These are phyloP conservation scores for Erodium trifolium DNA, from an alignment of 441 rosid genomes.

Conservation along the genomic window DNA sequence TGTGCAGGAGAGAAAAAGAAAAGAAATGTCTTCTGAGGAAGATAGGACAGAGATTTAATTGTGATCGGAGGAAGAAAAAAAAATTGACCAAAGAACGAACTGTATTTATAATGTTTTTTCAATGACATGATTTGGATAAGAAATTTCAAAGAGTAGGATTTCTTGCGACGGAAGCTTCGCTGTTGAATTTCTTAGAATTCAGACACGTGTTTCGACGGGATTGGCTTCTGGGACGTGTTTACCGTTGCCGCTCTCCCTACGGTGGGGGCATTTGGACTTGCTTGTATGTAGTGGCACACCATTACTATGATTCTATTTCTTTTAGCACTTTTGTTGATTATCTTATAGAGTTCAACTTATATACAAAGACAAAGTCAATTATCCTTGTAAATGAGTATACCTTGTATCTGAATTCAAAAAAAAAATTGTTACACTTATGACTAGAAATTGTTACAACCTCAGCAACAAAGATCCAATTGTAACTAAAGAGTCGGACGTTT, in stretches of 20 bases:
- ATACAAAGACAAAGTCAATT: neutral
- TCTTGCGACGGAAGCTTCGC: conserved; percentile 35
- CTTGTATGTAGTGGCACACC: neutral
- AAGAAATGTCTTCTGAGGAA: neutral
- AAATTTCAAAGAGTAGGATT: conserved; percentile 16
- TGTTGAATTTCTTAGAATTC: conserved; percentile 5
- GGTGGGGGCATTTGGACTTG: too few species aligned
- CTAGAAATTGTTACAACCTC: too few species aligned
- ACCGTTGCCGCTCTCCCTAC: neutral
- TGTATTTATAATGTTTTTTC: conserved; percentile 6
- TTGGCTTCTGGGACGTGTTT: conserved; percentile 11
- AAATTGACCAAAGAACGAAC: neutral
- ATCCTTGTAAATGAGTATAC: neutral
- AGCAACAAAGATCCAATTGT: too few species aligned
- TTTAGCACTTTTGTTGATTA: neutral
- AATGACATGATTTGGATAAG: neutral
- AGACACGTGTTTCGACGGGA: conserved; percentile 18
- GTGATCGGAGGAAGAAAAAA: conserved; percentile 14
- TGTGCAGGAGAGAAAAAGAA: conserved; percentile 16
- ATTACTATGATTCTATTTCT: neutral
- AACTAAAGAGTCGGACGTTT: too few species aligned
- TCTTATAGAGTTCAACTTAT: neutral
- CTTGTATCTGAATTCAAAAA: too few species aligned
- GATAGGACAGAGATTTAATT: conserved; percentile 8
- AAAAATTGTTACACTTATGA: too few species aligned